A percentile compares a stretch with the other conserved stretches of the same genome.
phyloP scores from a whole-genome alignment of 2,329 filamentous ascomycete species.

The Aspergillus niger region DNA sequence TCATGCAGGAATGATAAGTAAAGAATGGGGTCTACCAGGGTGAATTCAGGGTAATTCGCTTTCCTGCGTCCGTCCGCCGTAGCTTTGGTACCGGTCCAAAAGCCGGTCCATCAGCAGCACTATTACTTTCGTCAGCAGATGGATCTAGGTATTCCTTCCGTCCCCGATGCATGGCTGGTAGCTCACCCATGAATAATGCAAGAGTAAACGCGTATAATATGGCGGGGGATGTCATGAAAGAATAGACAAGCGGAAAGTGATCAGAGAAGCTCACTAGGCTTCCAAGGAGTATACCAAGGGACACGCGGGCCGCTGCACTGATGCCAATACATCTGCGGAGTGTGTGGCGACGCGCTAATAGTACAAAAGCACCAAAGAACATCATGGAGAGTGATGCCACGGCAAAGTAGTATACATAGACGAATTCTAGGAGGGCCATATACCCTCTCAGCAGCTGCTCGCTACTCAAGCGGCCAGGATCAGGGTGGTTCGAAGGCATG shows the following conservation, averaged over 20 bases:
- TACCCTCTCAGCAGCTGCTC: slow-evolving; percentile 39
- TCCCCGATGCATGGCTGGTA: background rate
- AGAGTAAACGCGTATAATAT: slow-evolving; percentile 41
- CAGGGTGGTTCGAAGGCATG: slow-evolving; percentile 31
- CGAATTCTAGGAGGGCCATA: slow-evolving; percentile 40
- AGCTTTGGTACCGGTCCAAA: slow-evolving; percentile 31
- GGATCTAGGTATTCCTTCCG: background rate
- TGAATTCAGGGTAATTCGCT: slow-evolving; percentile 20
- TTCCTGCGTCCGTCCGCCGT: slow-evolving; percentile 27
- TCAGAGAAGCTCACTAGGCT: slow-evolving; percentile 33
- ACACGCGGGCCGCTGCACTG: slow-evolving; percentile 30
- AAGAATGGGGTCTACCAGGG: background rate
- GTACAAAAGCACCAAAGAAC: slow-evolving; percentile 38
- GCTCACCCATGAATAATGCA: slow-evolving; percentile 34
- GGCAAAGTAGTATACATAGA: slow-evolving; percentile 44
- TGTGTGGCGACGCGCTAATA: slow-evolving; percentile 32
- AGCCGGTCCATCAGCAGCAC: slow-evolving; percentile 40
- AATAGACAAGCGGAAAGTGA: slow-evolving; percentile 38
- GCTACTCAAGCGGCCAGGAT: slow-evolving; percentile 31
- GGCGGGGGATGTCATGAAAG: slow-evolving; percentile 44
- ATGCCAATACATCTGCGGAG: slow-evolving; percentile 25
- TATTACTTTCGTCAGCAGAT: slow-evolving; percentile 23
- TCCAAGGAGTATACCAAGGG: slow-evolving; percentile 32
- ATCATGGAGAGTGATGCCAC: slow-evolving; percentile 40
- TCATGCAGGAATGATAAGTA: background rate